Base-by-base conservation (phyloP, 345 rosid species). In the Laguncularia racemosa region DNA sequence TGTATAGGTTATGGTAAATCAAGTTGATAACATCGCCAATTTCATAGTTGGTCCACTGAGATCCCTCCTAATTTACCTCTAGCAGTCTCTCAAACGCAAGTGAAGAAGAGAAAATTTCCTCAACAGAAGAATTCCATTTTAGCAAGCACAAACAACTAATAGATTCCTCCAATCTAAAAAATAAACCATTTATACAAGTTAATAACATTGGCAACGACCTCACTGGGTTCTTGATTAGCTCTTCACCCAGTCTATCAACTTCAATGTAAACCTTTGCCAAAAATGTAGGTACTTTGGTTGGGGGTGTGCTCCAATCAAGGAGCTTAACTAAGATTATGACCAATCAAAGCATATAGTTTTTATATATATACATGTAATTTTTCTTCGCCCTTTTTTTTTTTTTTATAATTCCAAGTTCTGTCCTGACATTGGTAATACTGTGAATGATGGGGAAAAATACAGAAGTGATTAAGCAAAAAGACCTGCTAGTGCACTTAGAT, bases 251-350 rank as follows among this genome's bases (percentile, higher is more conserved):
- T 80, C 64, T 84, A 45, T 84, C 86, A 65, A 89, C 79, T 66
- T 89, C 93, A 59, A 80, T 53, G 66, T 86, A 86, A 64, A 92
- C 75, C 98, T 92, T n/a, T n/a, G n/a, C n/a, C n/a, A n/a, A n/a
- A n/a, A n/a, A n/a, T 43, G n/a, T n/a, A n/a, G n/a, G n/a, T n/a
- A n/a, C n/a, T n/a, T n/a, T n/a, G n/a, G n/a, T n/a, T n/a, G n/a
- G n/a, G n/a, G n/a, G n/a, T n/a, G n/a, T n/a, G n/a, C n/a, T n/a
- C n/a, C n/a, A n/a, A n/a, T n/a, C n/a, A n/a, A n/a, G n/a, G n/a
- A n/a, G n/a, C n/a, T n/a, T n/a, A n/a, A n/a, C n/a, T n/a, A n/a
- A n/a, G n/a, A n/a, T n/a, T n/a, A n/a, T n/a, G n/a, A n/a, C n/a
- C n/a, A n/a, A n/a, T n/a, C n/a, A n/a, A n/a, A n/a, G n/a, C n/a